Percentiles rank a stretch among this genome's conserved stretches.
These are phyloP conservation scores for Paratrypanosoma confusum DNA, from an alignment of 208 protist species.

Conservation along the genomic window DNA sequence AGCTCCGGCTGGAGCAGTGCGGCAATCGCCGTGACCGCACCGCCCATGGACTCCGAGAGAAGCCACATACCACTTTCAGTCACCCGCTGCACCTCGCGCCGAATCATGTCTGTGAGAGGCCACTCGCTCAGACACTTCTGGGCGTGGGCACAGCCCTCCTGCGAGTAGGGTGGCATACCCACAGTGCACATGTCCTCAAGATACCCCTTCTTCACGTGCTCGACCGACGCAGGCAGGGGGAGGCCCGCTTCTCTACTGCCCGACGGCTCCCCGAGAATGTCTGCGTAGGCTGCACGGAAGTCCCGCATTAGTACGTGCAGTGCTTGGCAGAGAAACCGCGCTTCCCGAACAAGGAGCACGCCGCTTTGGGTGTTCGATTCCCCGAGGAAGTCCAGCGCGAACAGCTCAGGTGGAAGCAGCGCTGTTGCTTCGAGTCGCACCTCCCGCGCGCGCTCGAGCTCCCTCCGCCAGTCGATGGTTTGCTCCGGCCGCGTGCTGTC, in stretches of 20 bases:
- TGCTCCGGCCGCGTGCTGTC: slow-evolving; percentile 5
- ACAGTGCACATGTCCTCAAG: slow-evolving; percentile 8
- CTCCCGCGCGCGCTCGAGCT: slow-evolving; percentile 29
- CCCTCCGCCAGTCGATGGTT: slow-evolving; percentile 10
- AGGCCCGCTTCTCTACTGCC: slow-evolving; percentile 1
- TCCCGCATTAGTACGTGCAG: slow-evolving; percentile 30
- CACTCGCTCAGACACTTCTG: slow-evolving; percentile 24
- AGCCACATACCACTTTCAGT: slow-evolving; percentile 43
- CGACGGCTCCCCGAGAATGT: slow-evolving; percentile 12
- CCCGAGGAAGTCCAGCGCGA: slow-evolving; percentile 57
- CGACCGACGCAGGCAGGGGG: not conserved
- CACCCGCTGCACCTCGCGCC: slow-evolving; percentile 32
- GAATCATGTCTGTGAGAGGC: slow-evolving; percentile 28
- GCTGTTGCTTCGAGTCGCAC: slow-evolving; percentile 26
- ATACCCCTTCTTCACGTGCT: slow-evolving; percentile 7
- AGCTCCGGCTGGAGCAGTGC: slow-evolving; percentile 41
- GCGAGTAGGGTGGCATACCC: not conserved
- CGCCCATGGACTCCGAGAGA: slow-evolving; percentile 64
- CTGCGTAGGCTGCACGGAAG: slow-evolving; percentile 30
- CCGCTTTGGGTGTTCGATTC: slow-evolving; percentile 60
- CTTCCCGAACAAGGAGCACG: slow-evolving; percentile 43
- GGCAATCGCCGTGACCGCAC: slow-evolving; percentile 37
- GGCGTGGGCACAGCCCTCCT: slow-evolving; percentile 14
- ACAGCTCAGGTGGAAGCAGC: slow-evolving; percentile 43
- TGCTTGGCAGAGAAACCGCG: slow-evolving; percentile 54